Conservation (phyloP, 495 filamentous ascomycete species). For the Zalerion maritima region DNA sequence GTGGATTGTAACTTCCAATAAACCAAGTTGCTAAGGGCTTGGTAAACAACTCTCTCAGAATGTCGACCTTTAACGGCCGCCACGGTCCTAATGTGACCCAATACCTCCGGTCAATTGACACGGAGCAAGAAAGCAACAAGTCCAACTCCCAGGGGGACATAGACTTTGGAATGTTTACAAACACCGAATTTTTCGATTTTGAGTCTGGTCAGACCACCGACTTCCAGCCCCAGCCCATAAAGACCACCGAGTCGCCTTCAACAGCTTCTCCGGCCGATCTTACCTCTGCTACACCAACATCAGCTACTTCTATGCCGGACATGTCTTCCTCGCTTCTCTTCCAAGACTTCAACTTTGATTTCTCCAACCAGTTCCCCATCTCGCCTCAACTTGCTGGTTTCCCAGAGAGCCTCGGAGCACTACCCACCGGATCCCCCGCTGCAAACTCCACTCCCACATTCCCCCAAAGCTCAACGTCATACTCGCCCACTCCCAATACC, state of each 20-base stretch:
- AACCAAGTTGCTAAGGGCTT: too few relatives aligned
- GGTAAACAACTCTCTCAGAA: too few relatives aligned
- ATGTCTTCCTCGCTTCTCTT: slow-evolving; percentile 15
- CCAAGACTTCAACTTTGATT: slow-evolving; percentile 20
- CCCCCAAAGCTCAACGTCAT: too few relatives aligned
- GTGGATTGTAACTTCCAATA: too few relatives aligned
- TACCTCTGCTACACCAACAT: slow-evolving; percentile 18
- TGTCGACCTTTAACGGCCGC: slow-evolving; percentile 55
- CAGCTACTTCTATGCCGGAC: slow-evolving; percentile 17
- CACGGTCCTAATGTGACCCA: slow-evolving; percentile 71
- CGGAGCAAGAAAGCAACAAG: slow-evolving; percentile 45
- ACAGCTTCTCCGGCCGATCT: slow-evolving; percentile 21
- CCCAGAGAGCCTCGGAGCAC: slow-evolving; percentile 26
- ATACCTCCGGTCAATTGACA: slow-evolving; percentile 77
- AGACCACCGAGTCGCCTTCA: slow-evolving; percentile 19
- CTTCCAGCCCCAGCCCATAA: slow-evolving; percentile 21
- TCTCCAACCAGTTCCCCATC: slow-evolving; percentile 29
- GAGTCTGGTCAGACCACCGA: slow-evolving; percentile 36
- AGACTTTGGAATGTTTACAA: slow-evolving; percentile 85
- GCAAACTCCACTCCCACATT: slow-evolving; percentile 26
- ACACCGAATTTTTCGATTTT: slow-evolving; percentile 86
- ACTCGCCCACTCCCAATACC: slow-evolving; percentile 16
- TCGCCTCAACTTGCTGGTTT: slow-evolving; percentile 30
- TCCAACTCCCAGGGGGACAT: slow-evolving; percentile 40
- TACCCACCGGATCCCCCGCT: slow-evolving; percentile 22